These are phyloP conservation scores for Pichia kluyveri DNA, from an alignment of 805 yeast genomes.

Conservation along the genomic window DNA sequence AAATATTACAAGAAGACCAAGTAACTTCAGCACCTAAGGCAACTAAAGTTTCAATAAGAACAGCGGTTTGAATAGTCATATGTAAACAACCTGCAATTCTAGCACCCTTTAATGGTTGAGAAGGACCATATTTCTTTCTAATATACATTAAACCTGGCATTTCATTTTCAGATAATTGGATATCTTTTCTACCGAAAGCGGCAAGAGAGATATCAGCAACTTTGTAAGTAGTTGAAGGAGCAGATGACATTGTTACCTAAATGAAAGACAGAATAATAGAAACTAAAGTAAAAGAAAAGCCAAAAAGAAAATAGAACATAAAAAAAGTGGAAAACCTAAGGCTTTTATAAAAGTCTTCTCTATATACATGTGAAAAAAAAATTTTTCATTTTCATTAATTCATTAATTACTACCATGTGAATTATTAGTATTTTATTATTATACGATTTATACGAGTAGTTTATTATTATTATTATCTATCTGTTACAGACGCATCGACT, in stretches of 20 bases:
- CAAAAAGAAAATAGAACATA: neutral
- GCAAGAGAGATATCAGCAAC: slow-evolving; percentile 97
- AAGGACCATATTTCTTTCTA: slow-evolving; percentile 83
- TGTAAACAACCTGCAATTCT: slow-evolving; percentile 98
- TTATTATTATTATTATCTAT: too few species aligned
- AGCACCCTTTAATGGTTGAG: slow-evolving; percentile 96
- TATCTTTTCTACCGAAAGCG: slow-evolving; percentile 99
- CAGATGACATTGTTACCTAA: slow-evolving; percentile 40
- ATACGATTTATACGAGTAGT: neutral
- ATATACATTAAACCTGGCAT: slow-evolving; percentile 99
- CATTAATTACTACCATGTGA: too few species aligned
- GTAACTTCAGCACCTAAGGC: slow-evolving; percentile 99
- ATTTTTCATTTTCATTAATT: too few species aligned
- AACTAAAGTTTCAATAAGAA: slow-evolving; percentile 91
- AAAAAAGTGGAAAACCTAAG: too few species aligned
- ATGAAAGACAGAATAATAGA: neutral
- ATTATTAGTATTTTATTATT: neutral
- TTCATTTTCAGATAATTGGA: slow-evolving; percentile 97
- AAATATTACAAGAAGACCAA: slow-evolving; percentile 98
- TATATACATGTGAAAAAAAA: too few species aligned
- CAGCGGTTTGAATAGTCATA: slow-evolving; percentile 99
- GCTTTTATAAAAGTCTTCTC: too few species aligned
- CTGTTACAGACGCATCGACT: too few species aligned
- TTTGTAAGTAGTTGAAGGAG: slow-evolving; percentile 71
- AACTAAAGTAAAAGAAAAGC: neutral